Percentiles rank a stretch among this genome's conserved stretches.
Evolutionary conservation across 129 eudicot genomes (phyloP).

Genomic region (Flaveria ramosissima): DNA sequence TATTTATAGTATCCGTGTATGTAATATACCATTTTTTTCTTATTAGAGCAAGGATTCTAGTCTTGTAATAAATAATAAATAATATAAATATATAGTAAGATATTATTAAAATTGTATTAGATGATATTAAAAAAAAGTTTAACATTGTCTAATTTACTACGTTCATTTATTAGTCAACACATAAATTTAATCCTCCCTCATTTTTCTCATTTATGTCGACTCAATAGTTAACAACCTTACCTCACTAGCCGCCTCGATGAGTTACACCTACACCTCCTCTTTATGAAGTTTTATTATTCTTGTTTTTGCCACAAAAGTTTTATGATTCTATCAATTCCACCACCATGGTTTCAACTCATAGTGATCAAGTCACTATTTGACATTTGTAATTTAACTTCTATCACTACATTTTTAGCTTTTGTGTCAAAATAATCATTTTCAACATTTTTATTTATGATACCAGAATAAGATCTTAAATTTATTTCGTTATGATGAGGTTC

Average conservation of each 20-base stretch:
- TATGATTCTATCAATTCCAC: background rate
- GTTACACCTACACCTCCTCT: background rate
- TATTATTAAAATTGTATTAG: no score
- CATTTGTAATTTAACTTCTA: background rate
- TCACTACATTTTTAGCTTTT: background rate
- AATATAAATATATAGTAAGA: no score
- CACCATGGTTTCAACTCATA: conserved; percentile 2
- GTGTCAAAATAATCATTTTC: background rate
- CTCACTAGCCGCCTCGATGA: conserved; percentile 19
- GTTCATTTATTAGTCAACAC: conserved; percentile 24
- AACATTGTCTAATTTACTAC: background rate
- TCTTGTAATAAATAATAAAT: no score
- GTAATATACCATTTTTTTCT: no score
- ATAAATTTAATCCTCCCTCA: conserved; percentile 6
- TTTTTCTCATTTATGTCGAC: conserved; percentile 25
- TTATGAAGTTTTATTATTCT: background rate
- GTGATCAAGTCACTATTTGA: background rate
- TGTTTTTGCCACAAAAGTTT: conserved; percentile 19
- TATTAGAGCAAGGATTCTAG: no score
- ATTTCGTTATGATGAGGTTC: background rate
- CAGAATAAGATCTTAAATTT: background rate
- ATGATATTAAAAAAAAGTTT: background rate
- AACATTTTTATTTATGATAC: background rate
- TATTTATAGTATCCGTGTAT: no score
- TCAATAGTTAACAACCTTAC: conserved; percentile 8